These are phyloP conservation scores for Neofusicoccum sp. DNA, from an alignment of 2,329 filamentous ascomycete species.

Conservation along the genomic window DNA sequence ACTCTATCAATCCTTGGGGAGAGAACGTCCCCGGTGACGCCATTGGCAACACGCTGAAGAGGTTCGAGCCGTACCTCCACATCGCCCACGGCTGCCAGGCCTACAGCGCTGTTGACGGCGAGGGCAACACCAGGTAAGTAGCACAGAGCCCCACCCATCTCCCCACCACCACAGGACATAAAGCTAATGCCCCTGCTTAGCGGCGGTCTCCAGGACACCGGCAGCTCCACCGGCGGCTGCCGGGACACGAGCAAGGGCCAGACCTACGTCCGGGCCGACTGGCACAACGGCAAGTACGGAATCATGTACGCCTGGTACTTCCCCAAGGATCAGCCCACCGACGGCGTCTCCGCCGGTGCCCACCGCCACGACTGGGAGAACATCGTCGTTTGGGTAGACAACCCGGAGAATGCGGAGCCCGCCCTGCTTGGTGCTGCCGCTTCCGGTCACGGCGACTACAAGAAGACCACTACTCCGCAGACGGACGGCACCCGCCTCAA, in stretches of 20 bases:
- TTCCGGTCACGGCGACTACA: conserved; percentile 43
- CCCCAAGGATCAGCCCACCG: conserved; percentile 48
- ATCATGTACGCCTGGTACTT: conserved; percentile 53
- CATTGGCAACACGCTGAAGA: too few relatives aligned
- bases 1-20: too few relatives aligned
- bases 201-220: conserved; percentile 40
- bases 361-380: conserved; percentile 50
- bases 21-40: too few relatives aligned
- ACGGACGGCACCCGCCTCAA: conserved; percentile 29
- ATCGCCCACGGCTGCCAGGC: conserved; percentile 31
- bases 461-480: conserved; percentile 28
- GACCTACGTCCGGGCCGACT: conserved; percentile 41
- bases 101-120: conserved; percentile 27
- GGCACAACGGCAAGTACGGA: conserved; percentile 34
- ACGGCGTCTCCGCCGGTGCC: conserved; percentile 34
- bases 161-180: too few relatives aligned
- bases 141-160: neutral
- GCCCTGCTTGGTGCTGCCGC: conserved; percentile 42
- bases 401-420: conserved; percentile 26
- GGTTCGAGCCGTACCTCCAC: conserved; percentile 26
- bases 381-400: conserved; percentile 38
- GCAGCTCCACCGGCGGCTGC: conserved; percentile 37
- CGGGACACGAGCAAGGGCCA: conserved; percentile 39
- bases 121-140: conserved; percentile 23
- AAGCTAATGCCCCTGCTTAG: conserved; percentile 23